phyloP scores from a whole-genome alignment of 2,329 filamentous ascomycete species.

The Diaporthe humulicola region DNA sequence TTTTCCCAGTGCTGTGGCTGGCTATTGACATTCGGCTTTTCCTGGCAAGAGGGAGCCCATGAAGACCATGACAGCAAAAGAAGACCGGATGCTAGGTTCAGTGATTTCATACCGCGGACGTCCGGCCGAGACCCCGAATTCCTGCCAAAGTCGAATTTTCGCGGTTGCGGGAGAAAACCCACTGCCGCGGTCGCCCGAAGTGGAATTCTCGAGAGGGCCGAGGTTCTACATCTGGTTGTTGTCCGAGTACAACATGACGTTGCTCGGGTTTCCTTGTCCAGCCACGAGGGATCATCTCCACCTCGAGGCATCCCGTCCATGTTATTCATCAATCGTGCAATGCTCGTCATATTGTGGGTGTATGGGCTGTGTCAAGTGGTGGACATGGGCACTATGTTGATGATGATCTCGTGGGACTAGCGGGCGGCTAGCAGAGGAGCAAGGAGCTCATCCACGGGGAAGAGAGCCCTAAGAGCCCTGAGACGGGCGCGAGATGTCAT shows the following conservation, averaged over 20 bases:
- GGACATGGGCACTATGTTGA: neutral
- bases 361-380: constrained; percentile 18
- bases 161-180: neutral
- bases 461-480: constrained; percentile 10
- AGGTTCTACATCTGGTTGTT: constrained; percentile 27
- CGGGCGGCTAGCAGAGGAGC: constrained; percentile 16
- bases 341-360: constrained; percentile 28
- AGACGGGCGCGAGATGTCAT: constrained; percentile 4
- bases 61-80: neutral
- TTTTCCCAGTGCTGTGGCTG: neutral
- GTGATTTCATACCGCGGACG: neutral
- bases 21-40: neutral
- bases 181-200: neutral
- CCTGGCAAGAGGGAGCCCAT: neutral
- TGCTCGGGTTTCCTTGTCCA: constrained; percentile 26
- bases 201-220: constrained; percentile 13
- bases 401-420: constrained; percentile 15
- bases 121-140: neutral
- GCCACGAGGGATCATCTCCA: constrained; percentile 10
- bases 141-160: neutral
- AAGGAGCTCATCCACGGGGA: constrained; percentile 25
- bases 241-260: constrained; percentile 2
- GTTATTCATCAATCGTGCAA: constrained; percentile 15
- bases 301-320: neutral
- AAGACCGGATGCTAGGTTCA: neutral